phyloP scores from a whole-genome alignment of 768 basidiomycete genomes.

The Astraeus odoratus region DNA sequence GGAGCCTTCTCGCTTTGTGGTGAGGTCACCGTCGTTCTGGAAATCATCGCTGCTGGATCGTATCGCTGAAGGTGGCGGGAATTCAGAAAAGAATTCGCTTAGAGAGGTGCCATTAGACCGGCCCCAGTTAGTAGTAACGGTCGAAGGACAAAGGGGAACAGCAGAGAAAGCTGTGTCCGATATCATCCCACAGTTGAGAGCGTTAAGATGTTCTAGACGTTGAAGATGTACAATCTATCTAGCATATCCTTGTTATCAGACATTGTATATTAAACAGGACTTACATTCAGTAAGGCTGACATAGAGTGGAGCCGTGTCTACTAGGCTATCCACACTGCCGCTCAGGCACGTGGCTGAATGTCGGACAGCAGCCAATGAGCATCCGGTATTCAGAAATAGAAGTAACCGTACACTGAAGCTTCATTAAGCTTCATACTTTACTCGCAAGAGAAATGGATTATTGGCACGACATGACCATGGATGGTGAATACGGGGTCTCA shows the following conservation, averaged over 20 bases:
- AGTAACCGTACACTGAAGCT: too few relatives aligned
- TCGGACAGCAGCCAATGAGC: too few relatives aligned
- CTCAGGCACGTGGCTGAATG: too few relatives aligned
- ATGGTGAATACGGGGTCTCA: too few relatives aligned
- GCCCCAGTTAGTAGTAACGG: constrained; percentile 7
- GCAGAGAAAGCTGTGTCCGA: constrained; percentile 20
- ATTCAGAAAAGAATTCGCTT: not conserved
- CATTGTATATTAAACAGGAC: not conserved
- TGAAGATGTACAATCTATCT: constrained; percentile 1
- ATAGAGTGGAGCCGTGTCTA: too few relatives aligned
- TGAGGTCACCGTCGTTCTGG: constrained; percentile 4
- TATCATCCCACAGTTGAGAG: constrained; percentile 24
- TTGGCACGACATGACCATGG: too few relatives aligned
- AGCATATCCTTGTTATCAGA: not conserved
- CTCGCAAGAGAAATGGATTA: too few relatives aligned
- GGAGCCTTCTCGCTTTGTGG: not conserved
- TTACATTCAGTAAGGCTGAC: too few relatives aligned
- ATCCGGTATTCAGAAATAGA: too few relatives aligned
- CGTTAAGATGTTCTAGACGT: constrained; percentile 13
- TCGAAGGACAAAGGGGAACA: constrained; percentile 13
- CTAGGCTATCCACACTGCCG: too few relatives aligned
- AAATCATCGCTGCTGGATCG: not conserved
- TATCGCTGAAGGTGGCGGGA: not conserved
- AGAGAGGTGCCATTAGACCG: not conserved
- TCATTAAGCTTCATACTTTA: too few relatives aligned